phyloP scores from a whole-genome alignment of 192 early-diverging fungal genomes.

The Coemansia sp. region DNA sequence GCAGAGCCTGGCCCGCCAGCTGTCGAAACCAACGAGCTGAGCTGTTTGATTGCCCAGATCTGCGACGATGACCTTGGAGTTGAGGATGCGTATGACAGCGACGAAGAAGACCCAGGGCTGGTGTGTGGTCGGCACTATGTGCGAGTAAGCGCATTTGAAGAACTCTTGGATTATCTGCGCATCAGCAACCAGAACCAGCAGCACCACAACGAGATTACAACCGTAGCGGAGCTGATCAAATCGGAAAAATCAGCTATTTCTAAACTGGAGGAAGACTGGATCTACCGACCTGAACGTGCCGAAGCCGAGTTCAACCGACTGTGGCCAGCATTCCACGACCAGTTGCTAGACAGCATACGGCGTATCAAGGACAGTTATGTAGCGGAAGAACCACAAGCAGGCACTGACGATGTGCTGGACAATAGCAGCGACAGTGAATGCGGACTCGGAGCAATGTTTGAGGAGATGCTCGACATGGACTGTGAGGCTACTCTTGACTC shows the following conservation, averaged over 20 bases:
- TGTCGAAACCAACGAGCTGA: not conserved
- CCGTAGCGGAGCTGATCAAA: not conserved
- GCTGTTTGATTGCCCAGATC: not conserved
- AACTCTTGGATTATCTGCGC: not conserved
- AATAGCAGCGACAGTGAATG: not conserved
- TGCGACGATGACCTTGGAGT: not conserved
- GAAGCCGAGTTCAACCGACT: conserved; percentile 7
- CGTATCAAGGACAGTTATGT: not conserved
- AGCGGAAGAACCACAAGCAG: not conserved
- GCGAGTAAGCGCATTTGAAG: not conserved
- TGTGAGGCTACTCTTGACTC: too few species aligned
- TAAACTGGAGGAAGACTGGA: conserved; percentile 14
- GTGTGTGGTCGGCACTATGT: not conserved
- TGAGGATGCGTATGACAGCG: not conserved
- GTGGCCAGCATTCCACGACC: conserved; percentile 26
- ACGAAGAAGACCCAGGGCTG: not conserved
- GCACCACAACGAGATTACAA: not conserved
- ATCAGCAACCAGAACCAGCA: not conserved
- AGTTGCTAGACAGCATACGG: conserved; percentile 18
- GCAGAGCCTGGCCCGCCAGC: not conserved
- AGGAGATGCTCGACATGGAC: not conserved
- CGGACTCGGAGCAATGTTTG: conserved; percentile 6
- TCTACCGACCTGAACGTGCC: conserved; percentile 9
- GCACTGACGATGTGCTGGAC: not conserved
- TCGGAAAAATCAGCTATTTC: not conserved